These are phyloP conservation scores for Mycena indigotica DNA, from an alignment of 768 basidiomycete genomes.

Conservation along the genomic window DNA sequence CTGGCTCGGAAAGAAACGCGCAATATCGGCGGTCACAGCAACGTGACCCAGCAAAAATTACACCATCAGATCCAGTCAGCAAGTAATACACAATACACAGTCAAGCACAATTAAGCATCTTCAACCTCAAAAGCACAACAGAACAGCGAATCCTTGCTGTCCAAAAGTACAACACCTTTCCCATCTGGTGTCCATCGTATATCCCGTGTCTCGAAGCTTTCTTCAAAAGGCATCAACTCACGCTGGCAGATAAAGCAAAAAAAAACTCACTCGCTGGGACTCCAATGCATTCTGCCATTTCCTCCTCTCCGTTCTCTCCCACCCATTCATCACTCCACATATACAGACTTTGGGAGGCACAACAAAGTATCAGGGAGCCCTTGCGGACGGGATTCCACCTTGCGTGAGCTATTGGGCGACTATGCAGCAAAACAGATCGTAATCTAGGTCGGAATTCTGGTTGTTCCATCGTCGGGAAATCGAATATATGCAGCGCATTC, in stretches of 20 bases:
- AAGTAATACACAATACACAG: conserved; percentile 3
- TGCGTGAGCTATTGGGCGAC: conserved; percentile 61
- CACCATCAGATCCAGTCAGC: conserved; percentile 17
- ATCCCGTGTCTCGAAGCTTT: conserved; percentile 71
- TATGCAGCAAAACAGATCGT: conserved; percentile 68
- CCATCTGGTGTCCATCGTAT: conserved; percentile 86
- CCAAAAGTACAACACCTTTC: conserved; percentile 73
- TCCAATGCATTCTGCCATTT: conserved; percentile 89
- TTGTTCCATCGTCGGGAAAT: conserved; percentile 65
- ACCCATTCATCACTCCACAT: conserved; percentile 86
- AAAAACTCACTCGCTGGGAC: conserved; percentile 77
- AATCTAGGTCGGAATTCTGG: conserved; percentile 62
- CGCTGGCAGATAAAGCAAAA: conserved; percentile 15
- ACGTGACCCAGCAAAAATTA: too few species aligned
- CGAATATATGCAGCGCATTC: conserved; percentile 65
- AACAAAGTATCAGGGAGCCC: conserved; percentile 68
- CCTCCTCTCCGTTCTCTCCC: conserved; percentile 56
- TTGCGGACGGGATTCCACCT: conserved; percentile 86
- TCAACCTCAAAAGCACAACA: conserved; percentile 86
- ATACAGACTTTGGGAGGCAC: conserved; percentile 67
- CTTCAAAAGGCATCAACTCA: conserved; percentile 37
- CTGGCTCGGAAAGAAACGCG: conserved; percentile 16
- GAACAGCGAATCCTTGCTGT: conserved; percentile 65
- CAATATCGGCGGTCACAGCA: neutral
- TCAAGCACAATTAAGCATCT: conserved; percentile 32